phyloP scores from a whole-genome alignment of 2,329 filamentous ascomycete genomes.

The Penicillium hordei region DNA sequence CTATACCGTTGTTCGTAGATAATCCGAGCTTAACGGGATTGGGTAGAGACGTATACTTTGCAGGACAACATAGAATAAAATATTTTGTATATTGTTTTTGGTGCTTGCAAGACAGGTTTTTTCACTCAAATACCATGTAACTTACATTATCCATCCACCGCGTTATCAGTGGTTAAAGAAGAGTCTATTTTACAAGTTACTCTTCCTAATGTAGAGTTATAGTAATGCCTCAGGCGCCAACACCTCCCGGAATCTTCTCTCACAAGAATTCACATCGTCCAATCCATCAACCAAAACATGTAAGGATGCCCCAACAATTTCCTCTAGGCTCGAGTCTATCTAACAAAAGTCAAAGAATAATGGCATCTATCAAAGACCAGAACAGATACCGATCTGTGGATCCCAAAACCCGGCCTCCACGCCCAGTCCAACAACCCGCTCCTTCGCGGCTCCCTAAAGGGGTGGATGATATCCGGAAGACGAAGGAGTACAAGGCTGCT shows the following conservation, averaged over 20 bases:
- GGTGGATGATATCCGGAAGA: slow-evolving; percentile 39
- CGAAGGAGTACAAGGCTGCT: slow-evolving; percentile 43
- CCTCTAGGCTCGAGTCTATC: background rate
- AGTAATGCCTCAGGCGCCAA: slow-evolving; percentile 5
- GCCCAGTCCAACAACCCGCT: slow-evolving; percentile 10
- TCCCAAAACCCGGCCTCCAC: slow-evolving; percentile 13
- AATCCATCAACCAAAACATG: background rate
- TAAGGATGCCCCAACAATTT: background rate
- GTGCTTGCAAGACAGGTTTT: background rate
- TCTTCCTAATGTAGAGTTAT: background rate
- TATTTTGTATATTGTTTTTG: background rate
- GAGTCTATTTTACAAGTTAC: background rate
- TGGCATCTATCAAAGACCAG: slow-evolving; percentile 2
- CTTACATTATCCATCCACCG: background rate
- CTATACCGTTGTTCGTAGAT: too few species aligned
- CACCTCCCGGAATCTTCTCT: slow-evolving; percentile 1
- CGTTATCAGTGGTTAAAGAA: background rate
- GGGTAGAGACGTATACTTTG: too few species aligned
- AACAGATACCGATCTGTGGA: slow-evolving; percentile 20
- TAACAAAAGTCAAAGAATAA: background rate
- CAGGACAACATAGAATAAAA: too few species aligned
- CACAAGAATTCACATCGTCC: background rate
- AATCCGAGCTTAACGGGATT: too few species aligned
- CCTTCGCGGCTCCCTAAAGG: slow-evolving; percentile 8
- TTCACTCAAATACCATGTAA: background rate